Conservation (phyloP, 306 rosid genomes). For the Cicer arietinum region DNA sequence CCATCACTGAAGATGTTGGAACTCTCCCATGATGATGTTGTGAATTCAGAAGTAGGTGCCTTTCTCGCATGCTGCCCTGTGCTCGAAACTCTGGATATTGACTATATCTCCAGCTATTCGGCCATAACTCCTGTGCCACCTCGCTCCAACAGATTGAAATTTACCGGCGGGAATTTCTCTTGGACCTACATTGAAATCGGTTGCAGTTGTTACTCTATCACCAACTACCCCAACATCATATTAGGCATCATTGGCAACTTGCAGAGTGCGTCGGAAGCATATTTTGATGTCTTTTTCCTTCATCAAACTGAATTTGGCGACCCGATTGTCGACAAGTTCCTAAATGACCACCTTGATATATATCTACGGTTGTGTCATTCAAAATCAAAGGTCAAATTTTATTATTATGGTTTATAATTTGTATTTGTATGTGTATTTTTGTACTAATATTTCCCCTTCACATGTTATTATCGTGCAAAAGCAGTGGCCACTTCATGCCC, state of each 20-base stretch:
- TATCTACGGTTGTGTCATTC: background rate
- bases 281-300: background rate
- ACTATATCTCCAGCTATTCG: accelerated
- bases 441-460: background rate
- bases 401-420: background rate
- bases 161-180: too few relatives aligned
- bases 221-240: background rate
- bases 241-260: background rate
- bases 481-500: slow-evolving; percentile 1
- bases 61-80: background rate
- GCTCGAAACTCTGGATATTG: background rate
- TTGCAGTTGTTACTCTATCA: too few relatives aligned
- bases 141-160: background rate
- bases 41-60: background rate
- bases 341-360: too few relatives aligned
- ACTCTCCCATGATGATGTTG: background rate
- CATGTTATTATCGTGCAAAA: background rate
- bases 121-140: background rate
- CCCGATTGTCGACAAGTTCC: background rate
- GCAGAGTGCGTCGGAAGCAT: background rate
- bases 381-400: slow-evolving; percentile 1
- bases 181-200: background rate
- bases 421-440: background rate
- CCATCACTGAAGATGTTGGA: background rate
- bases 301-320: background rate